Conservation (phyloP, 305 asterid species). For the Petunia hybrid region DNA sequence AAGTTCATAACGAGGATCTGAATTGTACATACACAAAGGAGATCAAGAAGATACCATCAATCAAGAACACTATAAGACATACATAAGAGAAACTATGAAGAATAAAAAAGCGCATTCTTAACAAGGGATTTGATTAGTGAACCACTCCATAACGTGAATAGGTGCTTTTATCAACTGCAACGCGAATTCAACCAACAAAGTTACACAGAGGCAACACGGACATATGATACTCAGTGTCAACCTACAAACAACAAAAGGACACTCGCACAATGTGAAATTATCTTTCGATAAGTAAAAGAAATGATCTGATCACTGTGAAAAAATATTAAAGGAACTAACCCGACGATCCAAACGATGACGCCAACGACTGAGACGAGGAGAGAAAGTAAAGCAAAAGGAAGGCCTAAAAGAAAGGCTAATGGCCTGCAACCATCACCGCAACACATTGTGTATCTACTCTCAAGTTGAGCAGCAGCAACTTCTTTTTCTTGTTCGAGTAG, state of each 20-base stretch:
- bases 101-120: conserved; percentile 15
- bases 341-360: conserved; percentile 60
- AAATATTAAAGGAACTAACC: conserved; percentile 43
- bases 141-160: conserved; percentile 68
- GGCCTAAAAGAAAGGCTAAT: conserved; percentile 61
- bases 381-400: conserved; percentile 65
- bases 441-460: conserved; percentile 41
- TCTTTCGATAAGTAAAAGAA: no score
- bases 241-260: conserved; percentile 39
- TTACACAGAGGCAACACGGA: conserved; percentile 69
- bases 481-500: background rate
- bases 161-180: conserved; percentile 69
- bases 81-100: background rate
- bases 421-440: conserved; percentile 62
- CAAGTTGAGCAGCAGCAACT: no score
- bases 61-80: background rate
- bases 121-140: conserved; percentile 63
- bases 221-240: conserved; percentile 59
- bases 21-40: background rate
- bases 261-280: no score
- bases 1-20: background rate
- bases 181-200: conserved; percentile 65
- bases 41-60: background rate
- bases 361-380: conserved; percentile 61
- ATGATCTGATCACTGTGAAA: no score